Conservation (phyloP, 2,329 filamentous ascomycete genomes). For the Cryphonectria radicalis region DNA sequence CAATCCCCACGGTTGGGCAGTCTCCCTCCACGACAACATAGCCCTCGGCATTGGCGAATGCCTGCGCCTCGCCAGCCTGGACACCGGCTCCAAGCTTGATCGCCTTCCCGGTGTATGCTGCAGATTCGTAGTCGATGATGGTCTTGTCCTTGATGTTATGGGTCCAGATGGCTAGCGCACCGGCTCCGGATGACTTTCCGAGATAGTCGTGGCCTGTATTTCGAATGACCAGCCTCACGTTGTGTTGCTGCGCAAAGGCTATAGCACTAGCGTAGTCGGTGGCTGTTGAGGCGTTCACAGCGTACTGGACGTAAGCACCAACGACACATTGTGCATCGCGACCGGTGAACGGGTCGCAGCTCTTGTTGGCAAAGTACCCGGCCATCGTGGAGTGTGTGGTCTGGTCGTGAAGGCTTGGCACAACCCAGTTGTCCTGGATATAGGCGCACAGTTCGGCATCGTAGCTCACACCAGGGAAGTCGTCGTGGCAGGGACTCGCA, state of each 20-base stretch:
- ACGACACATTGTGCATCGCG: slow-evolving; percentile 45
- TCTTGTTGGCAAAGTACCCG: slow-evolving; percentile 34
- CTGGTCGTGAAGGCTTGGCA: slow-evolving; percentile 25
- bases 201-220: slow-evolving; percentile 56
- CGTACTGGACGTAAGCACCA: slow-evolving; percentile 41
- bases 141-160: slow-evolving; percentile 49
- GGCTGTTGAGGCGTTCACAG: slow-evolving; percentile 35
- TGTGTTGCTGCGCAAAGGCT: slow-evolving; percentile 43
- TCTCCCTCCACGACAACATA: slow-evolving; percentile 50
- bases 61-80: slow-evolving; percentile 47
- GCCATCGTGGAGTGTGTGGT: slow-evolving; percentile 29
- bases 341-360: slow-evolving; percentile 37
- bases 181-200: slow-evolving; percentile 58
- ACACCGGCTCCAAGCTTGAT: slow-evolving; percentile 56
- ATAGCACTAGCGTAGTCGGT: slow-evolving; percentile 33
- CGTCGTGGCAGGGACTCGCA: slow-evolving; percentile 47
- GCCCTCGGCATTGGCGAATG: slow-evolving; percentile 41
- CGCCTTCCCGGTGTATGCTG: slow-evolving; percentile 50
- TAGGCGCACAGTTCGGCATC: slow-evolving; percentile 27
- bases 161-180: slow-evolving; percentile 53
- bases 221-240: slow-evolving; percentile 52
- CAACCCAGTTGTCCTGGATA: slow-evolving; percentile 25
- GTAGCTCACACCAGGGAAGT: slow-evolving; percentile 16
- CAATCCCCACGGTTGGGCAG: slow-evolving; percentile 49
- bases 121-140: slow-evolving; percentile 34